Percentiles rank a stretch among this genome's conserved stretches.
These are phyloP conservation scores for Rhytidiadelphus loreus DNA, from an alignment of 225 moss, liverwort and hornwort genomes.

Conservation along the genomic window DNA sequence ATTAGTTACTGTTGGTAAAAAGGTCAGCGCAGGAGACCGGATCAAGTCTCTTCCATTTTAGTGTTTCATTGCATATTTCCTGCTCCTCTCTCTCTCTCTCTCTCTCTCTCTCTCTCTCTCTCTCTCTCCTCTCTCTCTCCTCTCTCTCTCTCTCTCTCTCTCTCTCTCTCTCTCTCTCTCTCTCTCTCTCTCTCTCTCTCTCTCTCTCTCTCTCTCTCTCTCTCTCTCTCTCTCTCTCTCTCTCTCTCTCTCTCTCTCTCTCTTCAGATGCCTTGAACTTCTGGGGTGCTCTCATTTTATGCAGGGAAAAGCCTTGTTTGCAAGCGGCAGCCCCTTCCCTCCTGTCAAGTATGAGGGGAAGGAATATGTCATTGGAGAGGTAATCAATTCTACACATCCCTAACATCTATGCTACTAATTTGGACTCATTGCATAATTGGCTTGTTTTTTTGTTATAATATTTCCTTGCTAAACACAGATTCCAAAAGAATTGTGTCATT, in stretches of 20 bases:
- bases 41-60: background rate
- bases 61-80: background rate
- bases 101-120: no score
- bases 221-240: no score
- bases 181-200: no score
- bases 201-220: no score
- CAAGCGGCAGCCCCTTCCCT: slow-evolving; percentile 77
- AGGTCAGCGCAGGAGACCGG: background rate
- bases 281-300: background rate
- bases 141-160: no score
- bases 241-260: background rate
- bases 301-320: slow-evolving; percentile 75
- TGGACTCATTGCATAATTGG: background rate
- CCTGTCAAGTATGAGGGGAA: slow-evolving; percentile 48
- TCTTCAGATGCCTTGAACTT: background rate
- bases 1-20: background rate
- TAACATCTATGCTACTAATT: background rate
- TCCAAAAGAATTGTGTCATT: background rate
- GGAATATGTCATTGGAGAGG: slow-evolving; percentile 41
- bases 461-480: background rate
- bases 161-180: no score
- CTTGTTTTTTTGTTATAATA: no score
- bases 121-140: no score
- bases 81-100: background rate
- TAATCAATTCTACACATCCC: background rate